phyloP scores from a whole-genome alignment of 495 filamentous ascomycete species.

The Chaetomium tenue region DNA sequence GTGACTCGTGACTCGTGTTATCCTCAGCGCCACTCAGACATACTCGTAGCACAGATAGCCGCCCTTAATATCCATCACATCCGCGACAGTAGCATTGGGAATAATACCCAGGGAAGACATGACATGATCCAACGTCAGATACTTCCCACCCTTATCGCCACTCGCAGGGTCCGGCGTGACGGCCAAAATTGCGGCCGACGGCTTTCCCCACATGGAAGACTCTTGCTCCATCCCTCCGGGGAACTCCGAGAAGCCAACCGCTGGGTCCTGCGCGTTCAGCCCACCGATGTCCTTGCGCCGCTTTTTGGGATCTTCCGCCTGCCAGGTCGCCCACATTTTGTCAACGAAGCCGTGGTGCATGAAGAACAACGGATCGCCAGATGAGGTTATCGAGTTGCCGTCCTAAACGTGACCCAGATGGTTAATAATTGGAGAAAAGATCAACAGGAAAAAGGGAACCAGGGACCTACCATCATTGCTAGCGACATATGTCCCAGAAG shows the following conservation, averaged over 20 bases:
- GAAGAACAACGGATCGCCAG: slow-evolving; percentile 8
- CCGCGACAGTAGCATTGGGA: slow-evolving; percentile 7
- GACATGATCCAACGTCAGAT: not conserved
- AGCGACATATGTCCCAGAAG: slow-evolving; percentile 1
- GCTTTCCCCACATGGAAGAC: slow-evolving; percentile 7
- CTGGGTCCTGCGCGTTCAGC: slow-evolving; percentile 8
- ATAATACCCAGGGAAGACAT: slow-evolving; percentile 7
- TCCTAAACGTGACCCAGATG: not conserved
- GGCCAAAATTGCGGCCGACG: not conserved
- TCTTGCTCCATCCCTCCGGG: not conserved
- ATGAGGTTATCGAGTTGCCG: slow-evolving; percentile 8
- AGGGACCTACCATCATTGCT: slow-evolving; percentile 7
- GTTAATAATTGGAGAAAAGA: not conserved
- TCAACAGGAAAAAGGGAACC: not conserved
- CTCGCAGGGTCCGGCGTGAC: not conserved
- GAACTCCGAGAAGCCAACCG: slow-evolving; percentile 1
- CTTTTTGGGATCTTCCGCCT: not conserved
- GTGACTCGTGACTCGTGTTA: too few relatives aligned
- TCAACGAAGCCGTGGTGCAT: slow-evolving; percentile 12
- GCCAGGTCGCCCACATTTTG: slow-evolving; percentile 10
- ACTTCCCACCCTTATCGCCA: not conserved
- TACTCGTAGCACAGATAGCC: slow-evolving; percentile 8
- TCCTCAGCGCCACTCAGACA: not conserved
- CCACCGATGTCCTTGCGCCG: not conserved
- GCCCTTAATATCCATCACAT: slow-evolving; percentile 2